Percentiles rank a stretch among this genome's conserved stretches.
Evolutionary conservation across 352 stramenopile species (phyloP).

Genomic region (Phytophthora citricola): DNA sequence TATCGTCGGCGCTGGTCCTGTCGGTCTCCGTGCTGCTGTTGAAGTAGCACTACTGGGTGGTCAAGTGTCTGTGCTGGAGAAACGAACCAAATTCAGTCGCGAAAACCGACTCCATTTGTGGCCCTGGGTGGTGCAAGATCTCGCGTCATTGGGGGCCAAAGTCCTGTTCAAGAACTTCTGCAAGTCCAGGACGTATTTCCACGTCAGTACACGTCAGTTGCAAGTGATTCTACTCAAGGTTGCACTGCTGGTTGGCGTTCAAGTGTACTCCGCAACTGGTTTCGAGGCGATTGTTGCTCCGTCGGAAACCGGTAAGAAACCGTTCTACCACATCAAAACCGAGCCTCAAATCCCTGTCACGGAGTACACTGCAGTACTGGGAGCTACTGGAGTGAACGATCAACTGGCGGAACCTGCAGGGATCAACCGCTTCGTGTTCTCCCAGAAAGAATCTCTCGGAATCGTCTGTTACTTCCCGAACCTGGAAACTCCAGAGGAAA

Average conservation of each 20-base stretch:
- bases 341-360: constrained; percentile 70
- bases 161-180: constrained; percentile 77
- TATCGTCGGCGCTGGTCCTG: constrained; percentile 70
- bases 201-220: constrained; percentile 79
- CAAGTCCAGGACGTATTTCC: constrained; percentile 75
- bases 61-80: constrained; percentile 76
- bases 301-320: constrained; percentile 15
- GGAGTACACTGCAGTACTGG: constrained; percentile 68
- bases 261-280: constrained; percentile 54
- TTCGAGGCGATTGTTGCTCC: constrained; percentile 55
- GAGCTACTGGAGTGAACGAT: constrained; percentile 64
- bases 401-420: constrained; percentile 53
- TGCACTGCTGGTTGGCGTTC: constrained; percentile 66
- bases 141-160: constrained; percentile 75
- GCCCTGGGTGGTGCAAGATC: constrained; percentile 81
- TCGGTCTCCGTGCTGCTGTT: constrained; percentile 69
- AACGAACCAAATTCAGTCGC: constrained; percentile 73
- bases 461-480: constrained; percentile 86
- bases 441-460: constrained; percentile 70
- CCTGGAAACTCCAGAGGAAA: constrained; percentile 63
- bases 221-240: constrained; percentile 85
- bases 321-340: constrained; percentile 67
- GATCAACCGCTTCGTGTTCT: constrained; percentile 79
- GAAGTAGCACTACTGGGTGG: constrained; percentile 69
- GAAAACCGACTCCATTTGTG: constrained; percentile 87